Percentiles rank a stretch among this genome's conserved stretches.
phyloP scores from a whole-genome alignment of 768 basidiomycete genomes.

The Suillus subluteus region DNA sequence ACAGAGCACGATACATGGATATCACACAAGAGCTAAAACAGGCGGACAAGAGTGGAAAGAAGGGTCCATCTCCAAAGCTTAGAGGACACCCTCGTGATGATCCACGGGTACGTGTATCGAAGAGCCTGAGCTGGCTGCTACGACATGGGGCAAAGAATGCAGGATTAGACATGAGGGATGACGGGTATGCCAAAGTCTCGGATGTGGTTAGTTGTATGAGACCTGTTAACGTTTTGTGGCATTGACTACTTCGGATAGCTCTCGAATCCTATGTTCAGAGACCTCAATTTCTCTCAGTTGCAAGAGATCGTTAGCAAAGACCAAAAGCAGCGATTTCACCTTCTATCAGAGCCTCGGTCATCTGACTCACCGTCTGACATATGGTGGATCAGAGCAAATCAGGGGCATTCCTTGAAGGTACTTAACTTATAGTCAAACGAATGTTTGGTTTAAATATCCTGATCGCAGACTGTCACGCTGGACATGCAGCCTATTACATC shows the following conservation, averaged over 20 bases:
- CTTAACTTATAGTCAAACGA: constrained; percentile 17
- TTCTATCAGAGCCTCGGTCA: constrained; percentile 52
- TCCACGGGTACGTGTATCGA: constrained; percentile 73
- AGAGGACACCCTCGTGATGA: constrained; percentile 66
- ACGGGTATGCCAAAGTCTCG: constrained; percentile 82
- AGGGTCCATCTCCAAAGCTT: constrained; percentile 43
- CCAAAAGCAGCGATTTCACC: constrained; percentile 65
- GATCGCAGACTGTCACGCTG: constrained; percentile 62
- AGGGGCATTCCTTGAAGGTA: constrained; percentile 87
- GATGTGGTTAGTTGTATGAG: constrained; percentile 70
- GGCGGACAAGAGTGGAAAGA: constrained; percentile 14
- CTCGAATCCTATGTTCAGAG: constrained; percentile 66
- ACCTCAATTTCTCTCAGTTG: constrained; percentile 55
- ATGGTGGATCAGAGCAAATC: constrained; percentile 93
- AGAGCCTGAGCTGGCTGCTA: constrained; percentile 90
- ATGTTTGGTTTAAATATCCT: not conserved
- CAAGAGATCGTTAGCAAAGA: constrained; percentile 70
- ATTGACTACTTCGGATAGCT: constrained; percentile 49
- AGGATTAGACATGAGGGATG: constrained; percentile 72
- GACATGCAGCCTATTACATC: constrained; percentile 63
- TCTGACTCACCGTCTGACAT: constrained; percentile 36
- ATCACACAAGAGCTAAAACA: constrained; percentile 15
- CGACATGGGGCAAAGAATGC: constrained; percentile 86
- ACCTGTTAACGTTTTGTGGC: not conserved
- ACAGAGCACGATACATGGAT: constrained; percentile 2